Evolutionary conservation across 2,329 filamentous ascomycete genomes (phyloP).

Genomic region (Diaporthe ilicicola): DNA sequence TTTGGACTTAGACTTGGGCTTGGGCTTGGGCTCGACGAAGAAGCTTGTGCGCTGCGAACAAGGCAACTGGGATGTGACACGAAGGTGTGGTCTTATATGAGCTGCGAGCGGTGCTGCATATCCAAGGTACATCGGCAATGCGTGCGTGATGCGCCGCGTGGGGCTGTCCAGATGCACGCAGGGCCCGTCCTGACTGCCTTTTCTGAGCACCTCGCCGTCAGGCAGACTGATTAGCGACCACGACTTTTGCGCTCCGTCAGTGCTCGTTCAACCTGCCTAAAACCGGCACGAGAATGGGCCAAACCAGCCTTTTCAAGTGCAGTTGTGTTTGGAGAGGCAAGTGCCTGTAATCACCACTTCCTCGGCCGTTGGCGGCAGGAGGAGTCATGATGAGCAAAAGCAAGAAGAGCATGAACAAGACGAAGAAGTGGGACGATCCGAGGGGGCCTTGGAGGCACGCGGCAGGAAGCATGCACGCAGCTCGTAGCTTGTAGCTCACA

Average conservation of each 20-base stretch:
- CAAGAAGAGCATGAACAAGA: neutral
- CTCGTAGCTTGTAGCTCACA: slow-evolving; percentile 11
- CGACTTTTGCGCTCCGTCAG: neutral
- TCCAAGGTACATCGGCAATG: slow-evolving; percentile 12
- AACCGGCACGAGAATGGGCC: neutral
- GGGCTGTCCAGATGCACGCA: neutral
- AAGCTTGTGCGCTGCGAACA: neutral
- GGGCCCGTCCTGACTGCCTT: neutral
- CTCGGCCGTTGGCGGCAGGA: neutral
- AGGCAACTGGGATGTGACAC: slow-evolving; percentile 6
- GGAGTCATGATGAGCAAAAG: neutral
- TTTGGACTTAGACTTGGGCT: neutral
- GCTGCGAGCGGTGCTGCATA: slow-evolving; percentile 12
- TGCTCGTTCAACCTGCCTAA: neutral
- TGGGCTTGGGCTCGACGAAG: neutral
- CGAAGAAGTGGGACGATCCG: slow-evolving; percentile 3
- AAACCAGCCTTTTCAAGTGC: neutral
- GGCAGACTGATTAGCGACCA: neutral
- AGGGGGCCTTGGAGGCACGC: neutral
- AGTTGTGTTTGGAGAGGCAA: no score
- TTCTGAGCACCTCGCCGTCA: slow-evolving; percentile 1
- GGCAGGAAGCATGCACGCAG: slow-evolving; percentile 16
- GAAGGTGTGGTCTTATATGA: slow-evolving; percentile 20
- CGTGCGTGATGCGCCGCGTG: slow-evolving; percentile 24
- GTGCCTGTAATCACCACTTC: no score